Evolutionary conservation across 1,284 basidiomycete genomes (phyloP).

Genomic region (Erythrobasidium hasegawianum): DNA sequence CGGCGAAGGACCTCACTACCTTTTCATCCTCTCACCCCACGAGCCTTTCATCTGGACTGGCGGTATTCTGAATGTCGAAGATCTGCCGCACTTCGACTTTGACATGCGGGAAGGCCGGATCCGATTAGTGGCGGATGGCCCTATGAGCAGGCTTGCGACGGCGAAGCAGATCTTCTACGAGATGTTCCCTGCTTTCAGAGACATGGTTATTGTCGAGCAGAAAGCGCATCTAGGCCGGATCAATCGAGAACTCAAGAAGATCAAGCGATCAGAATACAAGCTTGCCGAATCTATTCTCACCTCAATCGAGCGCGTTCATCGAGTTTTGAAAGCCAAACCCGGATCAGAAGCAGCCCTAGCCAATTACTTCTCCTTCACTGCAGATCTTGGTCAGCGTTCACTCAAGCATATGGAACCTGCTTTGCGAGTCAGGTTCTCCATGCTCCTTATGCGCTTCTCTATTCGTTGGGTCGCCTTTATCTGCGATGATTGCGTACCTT

Average conservation of each 20-base stretch:
- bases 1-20: conserved; percentile 57
- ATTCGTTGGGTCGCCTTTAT: conserved; percentile 99
- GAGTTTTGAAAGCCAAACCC: conserved; percentile 51
- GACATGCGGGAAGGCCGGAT: conserved; percentile 77
- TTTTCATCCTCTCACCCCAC: conserved; percentile 81
- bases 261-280: conserved; percentile 79
- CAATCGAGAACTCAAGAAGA: conserved; percentile 85
- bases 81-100: conserved; percentile 68
- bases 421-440: conserved; percentile 70
- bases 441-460: conserved; percentile 75
- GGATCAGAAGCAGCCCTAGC: conserved; percentile 78
- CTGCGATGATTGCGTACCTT: conserved; percentile 94
- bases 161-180: conserved; percentile 77
- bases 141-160: conserved; percentile 66
- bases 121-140: conserved; percentile 81
- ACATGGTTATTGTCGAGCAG: conserved; percentile 68
- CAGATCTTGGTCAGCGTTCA: conserved; percentile 79
- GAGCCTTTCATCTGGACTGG: conserved; percentile 93
- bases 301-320: conserved; percentile 76
- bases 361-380: conserved; percentile 96
- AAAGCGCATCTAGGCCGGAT: conserved; percentile 89
- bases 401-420: conserved; percentile 78
- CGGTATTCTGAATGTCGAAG: conserved; percentile 62
- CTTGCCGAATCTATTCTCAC: conserved; percentile 90
- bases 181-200: conserved; percentile 55